Evolutionary conservation across 305 asterid species (phyloP), one percentile per base, ranked within the genome.

Genomic region (Plantago coronopus): DNA sequence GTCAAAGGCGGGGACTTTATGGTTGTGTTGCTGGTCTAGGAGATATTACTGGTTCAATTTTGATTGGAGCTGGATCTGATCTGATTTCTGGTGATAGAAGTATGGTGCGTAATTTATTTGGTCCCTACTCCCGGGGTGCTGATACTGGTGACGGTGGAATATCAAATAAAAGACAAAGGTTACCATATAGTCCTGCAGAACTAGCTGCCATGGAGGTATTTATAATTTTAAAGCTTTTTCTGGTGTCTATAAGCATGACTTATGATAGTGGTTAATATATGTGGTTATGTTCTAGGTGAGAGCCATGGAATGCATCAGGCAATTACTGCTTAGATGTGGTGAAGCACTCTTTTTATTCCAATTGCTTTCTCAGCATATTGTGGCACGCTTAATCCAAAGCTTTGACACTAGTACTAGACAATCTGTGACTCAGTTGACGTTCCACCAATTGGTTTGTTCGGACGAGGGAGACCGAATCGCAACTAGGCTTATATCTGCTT

Each of bases 301-400:
- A 79, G 91, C 97, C n/a, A 87, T 93, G 97, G 99, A 93, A 69
- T 89, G 98, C 71, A 78, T 89, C 70, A 83, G 98, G 78, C 97
- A 93, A 77, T 80, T 93, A 78, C 95, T 93, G 69, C 94, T 87
- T 64, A 85, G 99, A 78, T 89, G 94, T 65, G 86, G 90, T 49
- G 99, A 93, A 82, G 94, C 95, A 46, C 78, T 93, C 43, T 87
- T 83, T 72, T 72, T 89, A 61, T 87, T 87, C 64, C 95, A 89
- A 59, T 89, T 93, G 73, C 89, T 93, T 69, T 85, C 96, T 51
- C 95, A 87, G 58, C 95, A 89, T 77, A 79, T 81, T 62, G 64
- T 93, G 59, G 82, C 94, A 31, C 96, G 96, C 62, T 71, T 89
- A 75, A 69, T 83, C 73, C 94, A 83, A 54, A 75, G 79, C 70